Conservation (phyloP, 1,139 yeast genomes). For the Debaryomyces fabryi region DNA sequence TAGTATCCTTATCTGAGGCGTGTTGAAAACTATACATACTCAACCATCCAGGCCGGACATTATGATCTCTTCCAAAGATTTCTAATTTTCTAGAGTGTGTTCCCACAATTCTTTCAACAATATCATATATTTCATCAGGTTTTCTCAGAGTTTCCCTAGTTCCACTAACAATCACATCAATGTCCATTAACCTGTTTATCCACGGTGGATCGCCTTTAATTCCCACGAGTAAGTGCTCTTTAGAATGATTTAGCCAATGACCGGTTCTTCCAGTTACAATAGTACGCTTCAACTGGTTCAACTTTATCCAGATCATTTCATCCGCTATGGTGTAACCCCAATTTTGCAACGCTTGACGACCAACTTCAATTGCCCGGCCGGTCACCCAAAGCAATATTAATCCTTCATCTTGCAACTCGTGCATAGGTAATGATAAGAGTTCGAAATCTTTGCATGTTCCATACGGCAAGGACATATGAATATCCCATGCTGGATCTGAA, state of each 20-base stretch:
- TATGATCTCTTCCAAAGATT: conserved; percentile 85
- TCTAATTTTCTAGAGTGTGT: conserved; percentile 76
- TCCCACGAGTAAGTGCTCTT: conserved; percentile 87
- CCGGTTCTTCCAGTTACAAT: conserved; percentile 96
- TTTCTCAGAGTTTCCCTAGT: conserved; percentile 89
- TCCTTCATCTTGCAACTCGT: conserved; percentile 79
- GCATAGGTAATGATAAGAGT: conserved; percentile 64
- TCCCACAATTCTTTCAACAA: conserved; percentile 84
- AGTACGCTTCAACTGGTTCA: conserved; percentile 83
- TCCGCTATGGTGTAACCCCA: conserved; percentile 86
- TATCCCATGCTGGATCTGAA: conserved; percentile 92
- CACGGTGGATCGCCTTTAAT: conserved; percentile 80
- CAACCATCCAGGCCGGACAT: conserved; percentile 87
- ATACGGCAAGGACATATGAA: conserved; percentile 79
- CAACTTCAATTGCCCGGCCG: conserved; percentile 88
- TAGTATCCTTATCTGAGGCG: conserved; percentile 4
- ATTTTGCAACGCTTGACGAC: conserved; percentile 68
- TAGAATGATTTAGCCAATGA: conserved; percentile 95
- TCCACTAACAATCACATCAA: conserved; percentile 76
- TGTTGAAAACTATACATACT: conserved; percentile 27
- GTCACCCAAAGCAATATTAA: conserved; percentile 89
- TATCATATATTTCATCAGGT: conserved; percentile 88
- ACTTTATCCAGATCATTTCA: conserved; percentile 88
- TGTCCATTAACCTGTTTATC: conserved; percentile 66
- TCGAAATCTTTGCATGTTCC: conserved; percentile 79